A percentile compares a stretch with the other conserved stretches of the same genome.
Evolutionary conservation across 805 yeast genomes (phyloP).

Genomic region (Ogataea methylovora): DNA sequence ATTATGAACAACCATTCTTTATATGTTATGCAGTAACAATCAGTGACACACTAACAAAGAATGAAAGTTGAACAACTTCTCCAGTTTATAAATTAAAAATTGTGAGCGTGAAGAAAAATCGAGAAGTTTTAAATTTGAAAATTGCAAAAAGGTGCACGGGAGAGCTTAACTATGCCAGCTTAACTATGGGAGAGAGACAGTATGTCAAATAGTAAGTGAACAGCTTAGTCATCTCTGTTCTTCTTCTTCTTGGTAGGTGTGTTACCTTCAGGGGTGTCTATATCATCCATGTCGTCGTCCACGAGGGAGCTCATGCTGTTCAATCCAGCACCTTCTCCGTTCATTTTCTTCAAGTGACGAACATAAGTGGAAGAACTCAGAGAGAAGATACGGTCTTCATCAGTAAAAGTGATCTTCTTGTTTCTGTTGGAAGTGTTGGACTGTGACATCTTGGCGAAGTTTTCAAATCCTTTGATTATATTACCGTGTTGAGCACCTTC

Average conservation of each 20-base stretch:
- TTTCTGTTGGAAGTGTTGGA: constrained; percentile 25
- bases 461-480: constrained; percentile 87
- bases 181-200: too few relatives aligned
- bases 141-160: too few relatives aligned
- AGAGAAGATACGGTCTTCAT: constrained; percentile 77
- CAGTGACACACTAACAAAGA: too few relatives aligned
- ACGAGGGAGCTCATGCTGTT: constrained; percentile 3
- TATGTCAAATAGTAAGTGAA: too few relatives aligned
- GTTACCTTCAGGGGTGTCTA: constrained; percentile 6
- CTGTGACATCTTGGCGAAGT: constrained; percentile 43
- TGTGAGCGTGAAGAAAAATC: too few relatives aligned
- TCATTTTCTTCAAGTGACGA: constrained; percentile 48
- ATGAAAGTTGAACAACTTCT: too few relatives aligned
- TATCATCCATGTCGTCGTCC: constrained; percentile 15
- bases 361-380: constrained; percentile 65
- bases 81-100: too few relatives aligned
- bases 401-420: constrained; percentile 48
- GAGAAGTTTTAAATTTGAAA: too few relatives aligned
- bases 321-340: constrained; percentile 14
- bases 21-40: too few relatives aligned
- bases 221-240: neutral
- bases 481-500: constrained; percentile 65
- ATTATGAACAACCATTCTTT: constrained; percentile 81
- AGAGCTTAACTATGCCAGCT: too few relatives aligned
- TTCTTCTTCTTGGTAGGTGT: constrained; percentile 13